Evolutionary conservation across 78 protist species (phyloP).

Genomic region (Andalucia godoyi): DNA sequence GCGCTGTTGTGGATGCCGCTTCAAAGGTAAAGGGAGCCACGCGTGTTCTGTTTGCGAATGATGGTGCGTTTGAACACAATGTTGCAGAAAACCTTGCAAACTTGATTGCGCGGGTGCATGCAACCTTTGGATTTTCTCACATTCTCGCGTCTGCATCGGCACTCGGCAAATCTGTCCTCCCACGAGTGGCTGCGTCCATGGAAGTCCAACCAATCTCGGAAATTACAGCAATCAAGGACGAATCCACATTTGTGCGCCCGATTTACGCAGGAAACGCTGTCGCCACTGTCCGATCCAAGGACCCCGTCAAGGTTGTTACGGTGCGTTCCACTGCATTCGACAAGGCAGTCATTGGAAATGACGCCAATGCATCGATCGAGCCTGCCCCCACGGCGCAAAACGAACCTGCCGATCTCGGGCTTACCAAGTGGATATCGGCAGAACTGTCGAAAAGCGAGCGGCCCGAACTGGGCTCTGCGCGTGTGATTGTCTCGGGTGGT

Average conservation of each 20-base stretch:
- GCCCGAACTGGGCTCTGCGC: constrained; percentile 83
- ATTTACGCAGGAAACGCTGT: constrained; percentile 95
- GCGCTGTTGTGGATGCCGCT: constrained; percentile 20
- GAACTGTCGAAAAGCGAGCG: constrained; percentile 65
- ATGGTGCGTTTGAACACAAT: constrained; percentile 21
- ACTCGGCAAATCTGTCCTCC: constrained; percentile 67
- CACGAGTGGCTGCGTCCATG: constrained; percentile 78
- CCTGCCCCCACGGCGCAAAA: constrained; percentile 5
- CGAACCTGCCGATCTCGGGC: neutral
- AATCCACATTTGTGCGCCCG: constrained; percentile 80
- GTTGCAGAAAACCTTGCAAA: constrained; percentile 69
- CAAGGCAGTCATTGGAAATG: constrained; percentile 58
- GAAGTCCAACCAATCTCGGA: constrained; percentile 71
- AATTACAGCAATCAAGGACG: constrained; percentile 40
- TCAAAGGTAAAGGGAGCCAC: constrained; percentile 58
- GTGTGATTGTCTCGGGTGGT: constrained; percentile 83
- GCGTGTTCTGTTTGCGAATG: constrained; percentile 18
- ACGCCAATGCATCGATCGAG: constrained; percentile 32
- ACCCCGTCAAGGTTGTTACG: constrained; percentile 69
- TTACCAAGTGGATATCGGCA: constrained; percentile 28
- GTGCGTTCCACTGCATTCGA: constrained; percentile 86
- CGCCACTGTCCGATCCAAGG: constrained; percentile 70
- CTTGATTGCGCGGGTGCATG: constrained; percentile 17
- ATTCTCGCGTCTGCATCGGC: constrained; percentile 61
- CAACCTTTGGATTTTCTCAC: constrained; percentile 45